Evolutionary conservation across 2,329 filamentous ascomycete genomes (phyloP), one percentile per base, ranked within the genome.

Genomic region (Aspergillus pseudonomiae): DNA sequence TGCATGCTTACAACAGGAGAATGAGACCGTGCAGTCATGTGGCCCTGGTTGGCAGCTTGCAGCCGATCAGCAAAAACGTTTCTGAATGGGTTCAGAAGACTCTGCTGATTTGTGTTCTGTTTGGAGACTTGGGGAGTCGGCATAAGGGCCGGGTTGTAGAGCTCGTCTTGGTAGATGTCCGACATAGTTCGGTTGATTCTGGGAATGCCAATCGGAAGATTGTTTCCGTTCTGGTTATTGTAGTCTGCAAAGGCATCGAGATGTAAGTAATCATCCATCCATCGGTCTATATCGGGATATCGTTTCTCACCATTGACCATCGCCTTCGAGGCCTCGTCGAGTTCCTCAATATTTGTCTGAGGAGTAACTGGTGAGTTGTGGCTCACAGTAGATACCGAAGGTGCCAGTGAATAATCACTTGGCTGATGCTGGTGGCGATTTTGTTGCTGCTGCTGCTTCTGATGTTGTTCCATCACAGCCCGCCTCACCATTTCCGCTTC

Each of bases 151-250:
- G 78, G 66, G 70, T 90, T 93, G 82, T 92, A 96, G 0, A 96
- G 85, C 76, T 95, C 92, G 75, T 97, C 94, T 71, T 88, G 86
- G 73, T 91, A 94, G 57, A 92, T 86, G 73, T 96, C 93, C 21
- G 93, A 94, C 80, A 95, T 92, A 0, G 93, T 95, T 62, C 93
- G 86, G 69, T 93, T 90, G 67, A 96, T 86, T 78, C 94, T 95
- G 30, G 93, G 91, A 30, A 89, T 81, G 45, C 83, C 81, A 65
- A 81, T 71, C 54, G 77, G 64, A 70, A 77, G 67, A 54, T 69
- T 50, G 67, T 67, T 69, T 68, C 67, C 63, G 67, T 73, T 75
- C 61, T 75, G 63, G 67, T 72, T 78, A 68, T 81, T 81, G 68
- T 87, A 84, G 79, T 87, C 85, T 88, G 83, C 71, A 78, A 81